phyloP scores from a whole-genome alignment of 73 alveolate genomes.

The Effrenium voratum region DNA sequence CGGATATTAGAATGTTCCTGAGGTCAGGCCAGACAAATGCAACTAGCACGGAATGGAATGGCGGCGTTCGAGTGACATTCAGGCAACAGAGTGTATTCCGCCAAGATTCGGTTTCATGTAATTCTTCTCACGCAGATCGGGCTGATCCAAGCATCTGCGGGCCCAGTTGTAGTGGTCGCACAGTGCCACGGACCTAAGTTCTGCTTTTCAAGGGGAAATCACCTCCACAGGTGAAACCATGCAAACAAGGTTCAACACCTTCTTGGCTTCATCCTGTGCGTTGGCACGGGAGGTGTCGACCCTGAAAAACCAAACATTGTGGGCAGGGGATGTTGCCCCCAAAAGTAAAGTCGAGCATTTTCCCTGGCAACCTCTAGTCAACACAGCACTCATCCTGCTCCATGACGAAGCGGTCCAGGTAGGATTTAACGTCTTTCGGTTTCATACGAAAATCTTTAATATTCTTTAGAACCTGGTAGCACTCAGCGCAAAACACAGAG shows the following conservation, averaged over 20 bases:
- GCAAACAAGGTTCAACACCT: slow-evolving; percentile 55
- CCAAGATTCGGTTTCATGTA: slow-evolving; percentile 80
- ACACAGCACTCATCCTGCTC: slow-evolving; percentile 35
- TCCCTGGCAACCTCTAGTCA: background rate
- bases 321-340: background rate
- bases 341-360: background rate
- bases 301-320: background rate
- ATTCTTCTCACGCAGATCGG: slow-evolving; percentile 43
- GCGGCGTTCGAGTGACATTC: background rate
- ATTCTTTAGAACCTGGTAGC: slow-evolving; percentile 38
- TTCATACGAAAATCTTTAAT: slow-evolving; percentile 61
- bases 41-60: background rate
- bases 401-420: slow-evolving; percentile 71
- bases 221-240: background rate
- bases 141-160: slow-evolving; percentile 63
- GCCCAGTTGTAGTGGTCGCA: slow-evolving; percentile 94
- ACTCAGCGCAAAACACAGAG: background rate
- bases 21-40: background rate
- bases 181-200: slow-evolving; percentile 53
- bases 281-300: background rate
- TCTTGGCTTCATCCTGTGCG: slow-evolving; percentile 70
- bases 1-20: slow-evolving; percentile 88
- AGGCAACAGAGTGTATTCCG: background rate
- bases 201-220: background rate
- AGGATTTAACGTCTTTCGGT: slow-evolving; percentile 66